Percentiles rank a stretch among this genome's conserved stretches.
These are phyloP conservation scores for Bondarzewia mesenterica DNA, from an alignment of 1,284 basidiomycete species.

Conservation along the genomic window DNA sequence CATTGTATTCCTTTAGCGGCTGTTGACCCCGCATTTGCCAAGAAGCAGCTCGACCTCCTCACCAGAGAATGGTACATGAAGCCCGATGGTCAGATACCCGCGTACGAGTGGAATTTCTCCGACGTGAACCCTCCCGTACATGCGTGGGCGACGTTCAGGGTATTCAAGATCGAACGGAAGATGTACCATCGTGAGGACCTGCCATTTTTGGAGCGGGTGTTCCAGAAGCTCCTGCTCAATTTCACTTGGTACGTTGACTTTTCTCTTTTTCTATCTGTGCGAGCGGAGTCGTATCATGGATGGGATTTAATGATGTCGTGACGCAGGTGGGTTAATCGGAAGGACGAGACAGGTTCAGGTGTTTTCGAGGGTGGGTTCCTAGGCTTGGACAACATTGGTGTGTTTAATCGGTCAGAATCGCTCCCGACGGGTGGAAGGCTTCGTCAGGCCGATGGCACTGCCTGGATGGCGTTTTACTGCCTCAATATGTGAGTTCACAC, in stretches of 20 bases:
- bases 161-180: conserved; percentile 98
- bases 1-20: conserved; percentile 96
- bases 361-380: conserved; percentile 99
- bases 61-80: conserved; percentile 99
- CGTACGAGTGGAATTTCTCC: conserved; percentile 98
- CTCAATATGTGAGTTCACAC: conserved; percentile 74
- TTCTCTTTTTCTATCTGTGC: too few relatives aligned
- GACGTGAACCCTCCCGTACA: conserved; percentile 98
- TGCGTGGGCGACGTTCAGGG: conserved; percentile 94
- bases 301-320: conserved; percentile 16
- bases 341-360: conserved; percentile 90
- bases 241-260: conserved; percentile 69
- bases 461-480: conserved; percentile 99
- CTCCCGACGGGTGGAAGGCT: conserved; percentile 87
- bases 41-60: conserved; percentile 93
- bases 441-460: conserved; percentile 95
- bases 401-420: conserved; percentile 96
- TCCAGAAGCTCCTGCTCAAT: conserved; percentile 95
- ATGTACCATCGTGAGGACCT: conserved; percentile 87
- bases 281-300: background rate
- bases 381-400: conserved; percentile 95
- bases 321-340: conserved; percentile 88
- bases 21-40: conserved; percentile 91
- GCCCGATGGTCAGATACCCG: conserved; percentile 95
- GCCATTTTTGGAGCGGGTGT: conserved; percentile 92